A percentile compares a stretch with the other conserved stretches of the same genome.
Conservation (phyloP, 139 green algal species). For the Tetraselmis striata region DNA sequence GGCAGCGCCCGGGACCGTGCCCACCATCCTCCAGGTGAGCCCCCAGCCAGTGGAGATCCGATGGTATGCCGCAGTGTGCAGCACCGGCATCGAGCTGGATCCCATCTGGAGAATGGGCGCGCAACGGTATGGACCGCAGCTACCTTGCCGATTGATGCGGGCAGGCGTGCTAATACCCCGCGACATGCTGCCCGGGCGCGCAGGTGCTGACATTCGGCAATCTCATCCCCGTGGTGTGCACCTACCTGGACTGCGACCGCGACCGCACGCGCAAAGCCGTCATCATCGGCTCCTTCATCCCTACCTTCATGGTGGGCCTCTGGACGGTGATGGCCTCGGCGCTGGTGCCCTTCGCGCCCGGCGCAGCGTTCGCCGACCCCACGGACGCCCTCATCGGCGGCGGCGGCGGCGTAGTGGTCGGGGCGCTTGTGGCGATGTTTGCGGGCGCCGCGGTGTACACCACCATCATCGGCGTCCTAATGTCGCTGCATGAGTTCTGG, state of each 20-base stretch:
- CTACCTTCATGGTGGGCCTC: neutral
- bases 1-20: neutral
- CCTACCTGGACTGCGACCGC: neutral
- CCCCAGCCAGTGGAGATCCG: too few relatives aligned
- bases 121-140: too few relatives aligned
- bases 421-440: neutral
- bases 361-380: neutral
- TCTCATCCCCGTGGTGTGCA: slow-evolving; percentile 1
- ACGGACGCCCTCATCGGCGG: neutral
- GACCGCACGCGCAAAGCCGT: neutral
- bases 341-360: neutral
- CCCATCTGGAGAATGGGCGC: too few relatives aligned
- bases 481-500: slow-evolving; percentile 5
- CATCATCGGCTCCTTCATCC: neutral
- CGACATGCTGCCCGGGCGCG: too few relatives aligned
- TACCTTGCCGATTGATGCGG: too few relatives aligned
- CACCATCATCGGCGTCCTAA: slow-evolving; percentile 1
- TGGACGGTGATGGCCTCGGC: neutral
- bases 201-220: slow-evolving; percentile 1
- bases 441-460: neutral
- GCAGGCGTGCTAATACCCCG: too few relatives aligned
- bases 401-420: neutral
- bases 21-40: neutral
- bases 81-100: too few relatives aligned
- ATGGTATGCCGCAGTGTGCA: too few relatives aligned